Base-by-base conservation (phyloP, 345 rosid genomes). In the Isatis tinctoria region DNA sequence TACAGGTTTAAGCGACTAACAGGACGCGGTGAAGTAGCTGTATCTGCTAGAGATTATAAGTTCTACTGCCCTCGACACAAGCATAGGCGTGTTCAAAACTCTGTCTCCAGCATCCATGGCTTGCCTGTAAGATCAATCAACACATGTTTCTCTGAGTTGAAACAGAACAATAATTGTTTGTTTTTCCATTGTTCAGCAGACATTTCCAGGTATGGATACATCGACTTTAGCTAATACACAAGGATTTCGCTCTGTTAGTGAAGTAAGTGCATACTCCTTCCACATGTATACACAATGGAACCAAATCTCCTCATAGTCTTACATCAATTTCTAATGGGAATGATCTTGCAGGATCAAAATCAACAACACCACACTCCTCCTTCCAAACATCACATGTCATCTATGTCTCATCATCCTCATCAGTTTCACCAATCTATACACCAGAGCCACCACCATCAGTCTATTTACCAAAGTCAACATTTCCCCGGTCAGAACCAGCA, bases 41-140 rank as follows among this genome's bases (percentile, higher is more conserved):
- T 94, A 65, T 86, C 90, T 37, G 84, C 92, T 47, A 83, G 66
- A 73, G 97, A 91, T 77, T 91, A 88, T 74, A 91, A 91, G 77
- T 94, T 88, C 69, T 91, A 94, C 74, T 85, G 92, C 76, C 97
- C 98, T 24, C 82, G 98, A 82, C 98, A 88, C 81, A 94, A 94
- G 79, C 87, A 81, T 41, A 83, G 95, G 74, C 95, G 93, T 67
- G 33, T 69, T 44, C 80, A 87, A 56, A 88, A 69, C 33, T 78
- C 88, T 14, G 74, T 72, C n/a, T 80, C 93, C 56, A 82, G 67
- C 60, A 80, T 90, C 49, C 74, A 89, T 76, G 76, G 80, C 58
- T 82, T 91, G 77, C 81, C 90, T 62, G 97, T 94, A 84, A 89
- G 90, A 45, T 22, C 36, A 37, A 36, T 70, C 54, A 63, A 67